Conservation (phyloP, 1,139 yeast genomes). For the Hemisphaericaspora xylanilytica region DNA sequence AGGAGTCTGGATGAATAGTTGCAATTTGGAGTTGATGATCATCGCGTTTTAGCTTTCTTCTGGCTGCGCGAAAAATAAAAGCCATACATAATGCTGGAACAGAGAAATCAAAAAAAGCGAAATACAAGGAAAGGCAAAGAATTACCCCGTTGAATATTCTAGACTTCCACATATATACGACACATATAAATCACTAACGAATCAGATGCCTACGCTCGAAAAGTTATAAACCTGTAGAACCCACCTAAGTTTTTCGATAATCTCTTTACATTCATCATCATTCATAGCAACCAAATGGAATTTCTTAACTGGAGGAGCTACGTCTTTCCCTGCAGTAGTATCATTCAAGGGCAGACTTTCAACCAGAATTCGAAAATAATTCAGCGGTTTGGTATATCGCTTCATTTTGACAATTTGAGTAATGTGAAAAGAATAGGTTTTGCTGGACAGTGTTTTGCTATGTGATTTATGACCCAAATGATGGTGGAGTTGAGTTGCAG, state of each 20-base stretch:
- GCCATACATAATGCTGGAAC: too few species aligned
- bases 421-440: conserved; percentile 85
- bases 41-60: too few species aligned
- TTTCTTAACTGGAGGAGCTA: conserved; percentile 48
- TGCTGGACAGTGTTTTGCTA: conserved; percentile 49
- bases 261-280: conserved; percentile 65
- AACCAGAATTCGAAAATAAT: conserved; percentile 81
- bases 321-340: conserved; percentile 43
- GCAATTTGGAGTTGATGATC: too few species aligned
- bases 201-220: conserved; percentile 11
- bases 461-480: conserved; percentile 46
- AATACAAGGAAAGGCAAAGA: too few species aligned
- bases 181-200: too few species aligned
- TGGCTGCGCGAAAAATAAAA: background rate
- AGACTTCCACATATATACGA: too few species aligned
- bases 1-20: background rate
- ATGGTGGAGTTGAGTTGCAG: conserved; percentile 19
- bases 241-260: conserved; percentile 63
- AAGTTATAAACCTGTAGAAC: conserved; percentile 46
- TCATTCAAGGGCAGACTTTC: conserved; percentile 47
- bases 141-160: too few species aligned
- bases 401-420: conserved; percentile 75
- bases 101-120: too few species aligned
- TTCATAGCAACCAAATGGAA: conserved; percentile 82
- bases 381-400: conserved; percentile 72